phyloP scores from a whole-genome alignment of 768 basidiomycete genomes.

The Boletus sp. region DNA sequence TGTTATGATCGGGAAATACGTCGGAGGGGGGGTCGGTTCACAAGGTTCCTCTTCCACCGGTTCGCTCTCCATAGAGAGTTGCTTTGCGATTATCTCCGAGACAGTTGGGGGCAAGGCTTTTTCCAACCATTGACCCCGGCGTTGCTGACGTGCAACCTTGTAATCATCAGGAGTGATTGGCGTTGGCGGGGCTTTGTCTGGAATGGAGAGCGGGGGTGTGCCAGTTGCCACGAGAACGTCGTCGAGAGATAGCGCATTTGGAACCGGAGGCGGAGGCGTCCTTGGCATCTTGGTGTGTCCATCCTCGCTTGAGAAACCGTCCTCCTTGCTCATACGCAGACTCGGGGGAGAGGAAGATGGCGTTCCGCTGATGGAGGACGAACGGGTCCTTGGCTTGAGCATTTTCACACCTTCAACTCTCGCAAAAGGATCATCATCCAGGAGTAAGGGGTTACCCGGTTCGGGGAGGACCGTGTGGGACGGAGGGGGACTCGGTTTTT shows the following conservation, averaged over 20 bases:
- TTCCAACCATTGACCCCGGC: conserved; percentile 39
- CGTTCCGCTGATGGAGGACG: background rate
- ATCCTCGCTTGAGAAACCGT: conserved; percentile 3
- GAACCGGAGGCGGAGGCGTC: background rate
- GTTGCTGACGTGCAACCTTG: conserved; percentile 37
- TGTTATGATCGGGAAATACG: conserved; percentile 48
- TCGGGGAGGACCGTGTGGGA: conserved; percentile 6
- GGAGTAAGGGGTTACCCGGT: conserved; percentile 23
- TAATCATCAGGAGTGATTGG: conserved; percentile 38
- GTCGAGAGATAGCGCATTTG: background rate
- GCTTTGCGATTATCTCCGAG: conserved; percentile 29
- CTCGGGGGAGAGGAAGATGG: background rate
- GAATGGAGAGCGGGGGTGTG: background rate
- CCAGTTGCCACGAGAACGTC: background rate
- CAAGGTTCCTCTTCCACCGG: conserved; percentile 15
- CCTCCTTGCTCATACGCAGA: conserved; percentile 2
- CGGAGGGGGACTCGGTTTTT: conserved; percentile 15
- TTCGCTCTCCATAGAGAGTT: conserved; percentile 9
- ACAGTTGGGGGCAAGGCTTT: conserved; percentile 37
- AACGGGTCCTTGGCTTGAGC: conserved; percentile 27
- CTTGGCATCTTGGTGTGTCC: conserved; percentile 2
- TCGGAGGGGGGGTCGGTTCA: conserved; percentile 23
- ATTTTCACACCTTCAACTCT: conserved; percentile 51
- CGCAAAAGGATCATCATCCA: conserved; percentile 48
- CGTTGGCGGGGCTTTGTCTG: conserved; percentile 4